Evolutionary conservation across 495 filamentous ascomycete species (phyloP).

Genomic region (Aspergillus steynii): DNA sequence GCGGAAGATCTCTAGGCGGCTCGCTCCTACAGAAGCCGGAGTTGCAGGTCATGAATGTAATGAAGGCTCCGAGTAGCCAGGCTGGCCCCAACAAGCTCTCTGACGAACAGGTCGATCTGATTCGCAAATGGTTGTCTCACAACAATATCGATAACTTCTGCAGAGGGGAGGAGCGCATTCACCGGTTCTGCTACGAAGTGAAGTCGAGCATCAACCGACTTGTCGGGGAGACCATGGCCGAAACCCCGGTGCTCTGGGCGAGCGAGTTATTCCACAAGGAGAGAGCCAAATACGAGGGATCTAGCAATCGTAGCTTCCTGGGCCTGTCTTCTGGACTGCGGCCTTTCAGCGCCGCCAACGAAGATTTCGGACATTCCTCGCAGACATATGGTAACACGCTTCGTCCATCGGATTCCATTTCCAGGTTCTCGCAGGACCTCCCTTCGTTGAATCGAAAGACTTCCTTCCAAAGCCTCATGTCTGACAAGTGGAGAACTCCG

Average conservation of each 20-base stretch:
- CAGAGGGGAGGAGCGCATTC: conserved; percentile 91
- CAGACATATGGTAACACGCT: conserved; percentile 30
- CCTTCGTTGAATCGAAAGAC: conserved; percentile 42
- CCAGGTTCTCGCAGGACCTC: conserved; percentile 35
- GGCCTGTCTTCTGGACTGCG: conserved; percentile 44
- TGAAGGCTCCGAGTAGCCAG: conserved; percentile 79
- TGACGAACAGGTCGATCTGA: conserved; percentile 92
- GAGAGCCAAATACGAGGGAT: conserved; percentile 71
- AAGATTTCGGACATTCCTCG: conserved; percentile 39
- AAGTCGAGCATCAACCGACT: conserved; percentile 84
- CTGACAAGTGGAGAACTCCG: conserved; percentile 61
- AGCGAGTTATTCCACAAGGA: conserved; percentile 86
- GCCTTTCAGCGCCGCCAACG: conserved; percentile 56
- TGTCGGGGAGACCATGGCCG: conserved; percentile 80
- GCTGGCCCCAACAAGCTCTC: conserved; percentile 92
- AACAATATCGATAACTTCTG: conserved; percentile 91
- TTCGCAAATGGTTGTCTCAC: conserved; percentile 78
- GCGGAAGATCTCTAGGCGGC: conserved; percentile 48
- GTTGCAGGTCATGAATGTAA: conserved; percentile 81
- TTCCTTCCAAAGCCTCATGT: conserved; percentile 65
- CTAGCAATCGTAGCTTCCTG: conserved; percentile 46
- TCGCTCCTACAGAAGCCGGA: conserved; percentile 81
- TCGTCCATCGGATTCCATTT: conserved; percentile 44
- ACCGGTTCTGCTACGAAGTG: conserved; percentile 89
- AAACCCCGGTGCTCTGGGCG: conserved; percentile 88